phyloP scores from a whole-genome alignment of 1,139 yeast genomes.

The Yamadazyma triangularis region DNA sequence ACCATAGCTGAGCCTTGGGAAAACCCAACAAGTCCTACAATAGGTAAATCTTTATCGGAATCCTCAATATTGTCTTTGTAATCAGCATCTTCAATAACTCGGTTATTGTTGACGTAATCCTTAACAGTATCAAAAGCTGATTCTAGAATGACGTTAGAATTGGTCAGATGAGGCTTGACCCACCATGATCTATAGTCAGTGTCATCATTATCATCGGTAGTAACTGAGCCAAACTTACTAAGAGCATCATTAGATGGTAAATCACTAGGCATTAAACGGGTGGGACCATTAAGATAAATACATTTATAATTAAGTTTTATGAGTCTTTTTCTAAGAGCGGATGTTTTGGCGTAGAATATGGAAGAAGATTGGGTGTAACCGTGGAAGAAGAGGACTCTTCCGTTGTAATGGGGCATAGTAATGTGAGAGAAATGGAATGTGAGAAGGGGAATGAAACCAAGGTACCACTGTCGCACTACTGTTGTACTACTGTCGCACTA shows the following conservation, averaged over 20 bases:
- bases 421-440: too few relatives aligned
- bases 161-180: constrained; percentile 21
- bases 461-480: too few relatives aligned
- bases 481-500: too few relatives aligned
- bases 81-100: constrained; percentile 28
- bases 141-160: constrained; percentile 22
- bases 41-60: constrained; percentile 25
- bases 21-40: constrained; percentile 41
- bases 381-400: constrained; percentile 37
- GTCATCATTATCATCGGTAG: constrained; percentile 20
- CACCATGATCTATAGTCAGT: constrained; percentile 35
- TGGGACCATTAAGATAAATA: constrained; percentile 76
- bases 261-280: constrained; percentile 58
- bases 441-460: too few relatives aligned
- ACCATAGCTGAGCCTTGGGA: constrained; percentile 52
- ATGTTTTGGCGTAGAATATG: constrained; percentile 44
- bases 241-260: constrained; percentile 52
- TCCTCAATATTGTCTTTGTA: constrained; percentile 17
- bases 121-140: constrained; percentile 26
- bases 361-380: constrained; percentile 43
- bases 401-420: too few relatives aligned
- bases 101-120: constrained; percentile 27
- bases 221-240: constrained; percentile 34
- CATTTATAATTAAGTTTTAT: constrained; percentile 49
- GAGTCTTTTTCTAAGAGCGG: constrained; percentile 39